Base-by-base conservation (phyloP, 768 basidiomycete genomes). In the Melanogaster broomeanus region DNA sequence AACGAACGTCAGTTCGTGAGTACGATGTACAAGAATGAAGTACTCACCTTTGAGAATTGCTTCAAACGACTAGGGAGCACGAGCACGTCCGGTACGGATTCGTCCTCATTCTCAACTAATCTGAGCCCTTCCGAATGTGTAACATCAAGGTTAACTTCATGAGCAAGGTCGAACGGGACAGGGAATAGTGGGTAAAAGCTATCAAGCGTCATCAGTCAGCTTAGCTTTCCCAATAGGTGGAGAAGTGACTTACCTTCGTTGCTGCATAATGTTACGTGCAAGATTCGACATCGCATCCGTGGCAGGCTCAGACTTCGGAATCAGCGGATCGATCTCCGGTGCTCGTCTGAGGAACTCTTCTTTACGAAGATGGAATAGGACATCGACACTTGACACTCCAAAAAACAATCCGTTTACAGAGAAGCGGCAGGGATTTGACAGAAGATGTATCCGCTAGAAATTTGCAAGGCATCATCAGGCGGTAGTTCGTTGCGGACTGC, bases 141-240 rank as follows among this genome's bases (percentile, higher is more conserved):
- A 15, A 97, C 77, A 62, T 97, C 94, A 35, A 99, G 78, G 63
- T 97, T 95, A 51, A 98, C 83, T 62, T 96, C 93, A 33, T 81
- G 76, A 2, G 85, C 75, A 16, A 88, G 69, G 6, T 89, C 88
- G 12, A 77, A 65, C 0, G 97, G 93, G 1, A 84, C 80, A 9
- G 97, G 97, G 69, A 98, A 98, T 35, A 97, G 70, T 0, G 97
- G 97, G 66, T 98, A 99, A 73, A 97, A 97, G 61, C 93, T 98
- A 64, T 18, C 18, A 33, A 21, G 1, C 24, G 4, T 6, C 24
- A 42, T 51, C 45, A 53, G 52, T 33, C 12, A 19, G 45, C 16
- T 42, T 37, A 28, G 40, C 30, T 11, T 12, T 19, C 30, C n/a
- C 0, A 22, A 30, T 6, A 35, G 21, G 15, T 1, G 24, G 24